These are phyloP conservation scores for Lenzites betulinus DNA, from an alignment of 768 basidiomycete species.

Conservation along the genomic window DNA sequence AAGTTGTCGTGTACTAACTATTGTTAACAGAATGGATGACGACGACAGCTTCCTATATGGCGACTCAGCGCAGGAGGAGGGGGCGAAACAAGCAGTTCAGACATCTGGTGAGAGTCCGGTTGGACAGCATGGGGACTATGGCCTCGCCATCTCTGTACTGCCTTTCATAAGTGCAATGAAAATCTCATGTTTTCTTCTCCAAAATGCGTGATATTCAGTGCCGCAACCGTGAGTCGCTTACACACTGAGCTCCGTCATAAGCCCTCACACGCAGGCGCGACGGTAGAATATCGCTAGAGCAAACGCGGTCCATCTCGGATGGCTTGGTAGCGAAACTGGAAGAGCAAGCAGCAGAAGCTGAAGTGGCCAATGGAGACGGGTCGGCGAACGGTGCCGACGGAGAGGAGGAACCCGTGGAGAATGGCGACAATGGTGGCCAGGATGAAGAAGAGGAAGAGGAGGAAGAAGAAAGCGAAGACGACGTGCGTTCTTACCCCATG, in stretches of 20 bases:
- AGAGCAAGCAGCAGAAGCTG: constrained; percentile 40
- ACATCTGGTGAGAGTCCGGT: constrained; percentile 49
- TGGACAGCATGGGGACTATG: constrained; percentile 28
- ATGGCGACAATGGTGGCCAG: constrained; percentile 41
- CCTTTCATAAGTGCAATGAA: constrained; percentile 38
- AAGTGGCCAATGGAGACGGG: constrained; percentile 25
- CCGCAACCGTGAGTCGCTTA: constrained; percentile 61
- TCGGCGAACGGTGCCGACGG: constrained; percentile 31
- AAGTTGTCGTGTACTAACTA: background rate
- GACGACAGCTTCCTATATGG: constrained; percentile 38
- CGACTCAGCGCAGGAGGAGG: constrained; percentile 28
- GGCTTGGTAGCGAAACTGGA: constrained; percentile 55
- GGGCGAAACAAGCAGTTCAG: constrained; percentile 27
- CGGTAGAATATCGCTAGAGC: constrained; percentile 44
- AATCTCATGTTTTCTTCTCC: constrained; percentile 31
- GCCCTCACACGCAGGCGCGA: constrained; percentile 24
- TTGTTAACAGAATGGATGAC: constrained; percentile 25
- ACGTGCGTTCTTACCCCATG: constrained; percentile 29
- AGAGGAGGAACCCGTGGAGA: constrained; percentile 34
- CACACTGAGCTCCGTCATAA: constrained; percentile 23
- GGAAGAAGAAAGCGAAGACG: constrained; percentile 40
- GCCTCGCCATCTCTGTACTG: constrained; percentile 35
- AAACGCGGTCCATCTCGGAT: constrained; percentile 39
- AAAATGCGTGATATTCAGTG: constrained; percentile 48
- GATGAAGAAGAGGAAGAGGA: constrained; percentile 40